Conservation (phyloP, 73 alveolate species). For the Paramecium pentaurelia region DNA sequence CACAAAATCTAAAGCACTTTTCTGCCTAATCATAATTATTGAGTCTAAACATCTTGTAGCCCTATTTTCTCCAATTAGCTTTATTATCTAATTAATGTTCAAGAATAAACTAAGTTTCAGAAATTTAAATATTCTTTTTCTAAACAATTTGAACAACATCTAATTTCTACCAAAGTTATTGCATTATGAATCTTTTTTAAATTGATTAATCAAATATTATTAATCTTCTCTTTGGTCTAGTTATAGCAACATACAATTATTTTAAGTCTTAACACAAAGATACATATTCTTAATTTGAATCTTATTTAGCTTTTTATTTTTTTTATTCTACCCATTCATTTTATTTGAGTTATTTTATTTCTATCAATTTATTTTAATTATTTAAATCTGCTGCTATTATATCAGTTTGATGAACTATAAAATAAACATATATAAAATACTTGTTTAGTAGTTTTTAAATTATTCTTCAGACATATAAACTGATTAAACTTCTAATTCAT, state of each 20-base stretch:
- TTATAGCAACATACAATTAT: slow-evolving; percentile 82
- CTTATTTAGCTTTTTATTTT: neutral
- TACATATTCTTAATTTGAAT: neutral
- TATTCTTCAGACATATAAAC: neutral
- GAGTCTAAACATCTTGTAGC: slow-evolving; percentile 76
- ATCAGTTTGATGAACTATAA: neutral
- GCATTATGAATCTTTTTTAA: slow-evolving; percentile 64
- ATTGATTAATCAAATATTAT: slow-evolving; percentile 76
- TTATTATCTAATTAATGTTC: neutral
- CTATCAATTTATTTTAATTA: neutral
- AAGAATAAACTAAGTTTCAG: neutral
- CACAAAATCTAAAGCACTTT: slow-evolving; percentile 72
- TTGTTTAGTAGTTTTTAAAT: neutral
- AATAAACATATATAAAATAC: neutral
- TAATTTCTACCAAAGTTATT: slow-evolving; percentile 71
- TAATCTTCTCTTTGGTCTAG: slow-evolving; percentile 84
- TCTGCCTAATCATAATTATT: slow-evolving; percentile 79
- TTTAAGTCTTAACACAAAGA: slow-evolving; percentile 82
- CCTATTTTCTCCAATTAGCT: slow-evolving; percentile 76
- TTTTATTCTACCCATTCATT: neutral
- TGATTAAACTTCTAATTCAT: neutral
- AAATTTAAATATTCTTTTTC: neutral
- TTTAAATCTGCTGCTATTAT: neutral
- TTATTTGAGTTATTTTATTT: neutral
- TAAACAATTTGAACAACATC: slow-evolving; percentile 60